phyloP scores from a whole-genome alignment of 2,329 filamentous ascomycete genomes.

The Fusarium multiceps region DNA sequence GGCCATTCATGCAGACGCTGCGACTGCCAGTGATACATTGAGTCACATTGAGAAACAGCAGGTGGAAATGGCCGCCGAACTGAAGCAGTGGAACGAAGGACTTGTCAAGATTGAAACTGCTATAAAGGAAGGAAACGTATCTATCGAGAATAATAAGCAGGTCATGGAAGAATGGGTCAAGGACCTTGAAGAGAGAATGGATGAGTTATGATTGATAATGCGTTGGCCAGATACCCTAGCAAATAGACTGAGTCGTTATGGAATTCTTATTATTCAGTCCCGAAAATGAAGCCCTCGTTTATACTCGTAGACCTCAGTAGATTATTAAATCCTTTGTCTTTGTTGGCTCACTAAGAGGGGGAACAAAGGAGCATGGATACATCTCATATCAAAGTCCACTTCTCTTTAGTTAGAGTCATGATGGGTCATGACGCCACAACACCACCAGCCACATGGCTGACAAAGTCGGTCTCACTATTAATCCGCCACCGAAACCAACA shows the following conservation, averaged over 20 bases:
- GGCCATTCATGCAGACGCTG: constrained; percentile 87
- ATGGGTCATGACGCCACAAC: background rate
- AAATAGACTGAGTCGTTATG: constrained; percentile 18
- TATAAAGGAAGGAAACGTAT: constrained; percentile 74
- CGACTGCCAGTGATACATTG: constrained; percentile 80
- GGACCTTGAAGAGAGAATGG: constrained; percentile 82
- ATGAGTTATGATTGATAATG: constrained; percentile 60
- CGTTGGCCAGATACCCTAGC: constrained; percentile 49
- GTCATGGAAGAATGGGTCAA: constrained; percentile 91
- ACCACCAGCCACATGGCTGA: constrained; percentile 39
- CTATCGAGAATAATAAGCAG: constrained; percentile 82
- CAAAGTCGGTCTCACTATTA: constrained; percentile 3
- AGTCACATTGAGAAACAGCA: constrained; percentile 83
- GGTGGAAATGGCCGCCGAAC: constrained; percentile 82
- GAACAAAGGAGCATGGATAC: background rate
- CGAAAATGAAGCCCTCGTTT: background rate
- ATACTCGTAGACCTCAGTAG: background rate
- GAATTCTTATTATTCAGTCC: background rate
- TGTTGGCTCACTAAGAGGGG: background rate
- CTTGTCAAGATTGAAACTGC: constrained; percentile 81
- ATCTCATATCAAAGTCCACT: background rate
- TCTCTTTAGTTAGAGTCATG: background rate
- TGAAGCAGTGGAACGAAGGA: constrained; percentile 86
- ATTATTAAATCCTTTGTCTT: background rate
- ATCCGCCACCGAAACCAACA: constrained; percentile 1